Evolutionary conservation across 306 rosid genomes (phyloP).

Genomic region (Parietaria judaica): DNA sequence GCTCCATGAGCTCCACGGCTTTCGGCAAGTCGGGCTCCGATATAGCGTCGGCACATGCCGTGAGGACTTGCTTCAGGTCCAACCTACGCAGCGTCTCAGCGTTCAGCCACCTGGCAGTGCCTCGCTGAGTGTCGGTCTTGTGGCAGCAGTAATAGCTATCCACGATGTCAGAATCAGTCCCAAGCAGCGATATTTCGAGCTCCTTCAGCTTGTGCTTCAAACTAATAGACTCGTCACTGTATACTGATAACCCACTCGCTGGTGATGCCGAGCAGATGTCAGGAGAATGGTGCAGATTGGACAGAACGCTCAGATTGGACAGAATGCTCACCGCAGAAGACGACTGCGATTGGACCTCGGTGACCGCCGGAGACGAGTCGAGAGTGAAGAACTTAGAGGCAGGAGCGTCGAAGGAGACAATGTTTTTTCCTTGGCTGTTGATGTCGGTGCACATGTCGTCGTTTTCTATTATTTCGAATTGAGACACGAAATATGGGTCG

Average conservation of each 20-base stretch:
- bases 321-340: slow-evolving; percentile 67
- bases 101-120: slow-evolving; percentile 26
- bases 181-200: slow-evolving; percentile 56
- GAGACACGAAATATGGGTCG: slow-evolving; percentile 30
- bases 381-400: slow-evolving; percentile 56
- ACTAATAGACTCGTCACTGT: slow-evolving; percentile 37
- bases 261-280: slow-evolving; percentile 64
- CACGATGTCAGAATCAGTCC: slow-evolving; percentile 53
- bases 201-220: slow-evolving; percentile 52
- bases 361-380: slow-evolving; percentile 49
- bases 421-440: slow-evolving; percentile 47
- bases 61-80: slow-evolving; percentile 44
- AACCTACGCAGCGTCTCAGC: slow-evolving; percentile 40
- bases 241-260: slow-evolving; percentile 53
- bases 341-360: slow-evolving; percentile 48
- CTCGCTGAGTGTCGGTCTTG: slow-evolving; percentile 21
- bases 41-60: slow-evolving; percentile 49
- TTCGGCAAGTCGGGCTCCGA: slow-evolving; percentile 29
- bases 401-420: slow-evolving; percentile 43
- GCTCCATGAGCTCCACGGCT: slow-evolving; percentile 48
- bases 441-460: slow-evolving; percentile 36
- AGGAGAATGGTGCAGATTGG: slow-evolving; percentile 64
- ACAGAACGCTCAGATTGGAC: slow-evolving; percentile 76
- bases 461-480: slow-evolving; percentile 41
- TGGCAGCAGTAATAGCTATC: slow-evolving; percentile 40